Evolutionary conservation across 2,329 filamentous ascomycete species (phyloP).

Genomic region (Plenodomus biglobosus): DNA sequence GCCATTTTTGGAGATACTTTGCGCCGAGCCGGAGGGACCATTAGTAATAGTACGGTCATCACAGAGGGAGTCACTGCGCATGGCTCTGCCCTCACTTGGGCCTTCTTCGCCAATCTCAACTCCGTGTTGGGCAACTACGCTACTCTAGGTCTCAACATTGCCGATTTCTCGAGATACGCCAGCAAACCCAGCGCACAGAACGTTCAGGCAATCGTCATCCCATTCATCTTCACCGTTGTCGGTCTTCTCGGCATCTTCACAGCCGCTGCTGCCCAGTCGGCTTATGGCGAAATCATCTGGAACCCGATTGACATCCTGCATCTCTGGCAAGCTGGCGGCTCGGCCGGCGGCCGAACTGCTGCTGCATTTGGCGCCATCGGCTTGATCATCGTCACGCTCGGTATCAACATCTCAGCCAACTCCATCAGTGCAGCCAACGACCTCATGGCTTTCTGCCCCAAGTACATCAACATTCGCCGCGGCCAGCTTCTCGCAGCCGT

Average conservation of each 20-base stretch:
- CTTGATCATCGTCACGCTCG: constrained; percentile 31
- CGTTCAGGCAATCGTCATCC: constrained; percentile 42
- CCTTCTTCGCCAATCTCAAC: constrained; percentile 27
- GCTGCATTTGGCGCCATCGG: constrained; percentile 31
- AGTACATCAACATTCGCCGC: constrained; percentile 31
- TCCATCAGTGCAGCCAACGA: constrained; percentile 30
- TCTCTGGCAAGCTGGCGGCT: constrained; percentile 43
- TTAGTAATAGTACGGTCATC: constrained; percentile 36
- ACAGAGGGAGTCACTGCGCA: constrained; percentile 24
- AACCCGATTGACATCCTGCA: constrained; percentile 44
- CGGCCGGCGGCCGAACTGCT: constrained; percentile 28
- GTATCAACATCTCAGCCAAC: constrained; percentile 40
- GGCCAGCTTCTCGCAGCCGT: constrained; percentile 41
- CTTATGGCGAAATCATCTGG: constrained; percentile 31
- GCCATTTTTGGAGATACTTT: constrained; percentile 29
- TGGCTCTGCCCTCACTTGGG: constrained; percentile 29
- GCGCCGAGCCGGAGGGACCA: constrained; percentile 26
- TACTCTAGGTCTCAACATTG: constrained; percentile 37
- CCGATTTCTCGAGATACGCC: constrained; percentile 48
- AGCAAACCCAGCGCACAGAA: constrained; percentile 38
- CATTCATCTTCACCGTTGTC: constrained; percentile 35
- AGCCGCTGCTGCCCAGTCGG: constrained; percentile 38
- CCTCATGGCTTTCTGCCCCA: constrained; percentile 23
- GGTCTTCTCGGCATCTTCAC: constrained; percentile 45
- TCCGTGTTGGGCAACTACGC: constrained; percentile 32